Base-by-base conservation (phyloP, 306 rosid genomes). In the Calophaca sinica region DNA sequence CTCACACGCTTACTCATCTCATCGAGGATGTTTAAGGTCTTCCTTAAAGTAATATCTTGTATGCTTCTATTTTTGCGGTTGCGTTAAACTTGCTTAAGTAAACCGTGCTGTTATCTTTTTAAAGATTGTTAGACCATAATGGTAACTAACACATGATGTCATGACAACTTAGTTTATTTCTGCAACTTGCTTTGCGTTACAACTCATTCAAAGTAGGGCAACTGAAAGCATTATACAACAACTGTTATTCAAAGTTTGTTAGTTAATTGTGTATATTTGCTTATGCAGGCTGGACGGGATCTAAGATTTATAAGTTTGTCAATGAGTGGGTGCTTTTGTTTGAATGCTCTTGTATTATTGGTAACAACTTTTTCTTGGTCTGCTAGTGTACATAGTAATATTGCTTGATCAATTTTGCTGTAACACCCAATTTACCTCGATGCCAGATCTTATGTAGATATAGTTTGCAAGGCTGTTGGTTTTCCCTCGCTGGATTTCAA, bases 211-310 rank as follows among this genome's bases (percentile, higher is more conserved):
- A 52, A 52, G 20, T 35, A 52, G 9, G 49, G 36, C 36, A 38
- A 72, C 58, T 38, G 38, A 39, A 7, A 44, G 70, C 62, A 57
- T 71, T 61, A 45, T 54, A 14, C 32, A 60, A 31, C 48, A 72
- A 64, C 63, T 61, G 6, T 14, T 73, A 53, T 42, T 29, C 5
- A 10, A 59, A 39, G 33, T 42, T 62, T 10, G 31, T 8, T 50
- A 35, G 26, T 32, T 59, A 12, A 26, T 35, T 49, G 44, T 44
- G 66, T 50, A 68, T 81, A 61, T 66, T 75, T 73, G 15, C 68
- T 70, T 72, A 70, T 50, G 73, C 89, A 89, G 98, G 98, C 97
- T 46, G 97, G 97, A 63, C 88, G 96, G 31, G 97, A 93, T 81
- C 92, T 90, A 29, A 85, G 78, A 78, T 89, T 70, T 60, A 45